phyloP scores from a whole-genome alignment of 345 rosid species.

The Schrenkiella parvula region DNA sequence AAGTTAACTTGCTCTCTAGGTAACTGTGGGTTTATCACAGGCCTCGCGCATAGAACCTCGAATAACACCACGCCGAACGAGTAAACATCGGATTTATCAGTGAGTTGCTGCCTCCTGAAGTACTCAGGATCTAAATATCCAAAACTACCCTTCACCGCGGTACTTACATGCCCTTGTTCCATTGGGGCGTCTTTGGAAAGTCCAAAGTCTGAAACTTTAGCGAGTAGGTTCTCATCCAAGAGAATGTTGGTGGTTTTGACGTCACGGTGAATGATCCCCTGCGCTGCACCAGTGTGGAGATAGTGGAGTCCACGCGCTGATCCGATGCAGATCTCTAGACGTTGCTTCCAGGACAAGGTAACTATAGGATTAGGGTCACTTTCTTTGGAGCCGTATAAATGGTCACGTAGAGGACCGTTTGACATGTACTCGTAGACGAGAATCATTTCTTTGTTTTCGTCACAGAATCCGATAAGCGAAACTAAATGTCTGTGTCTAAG shows the following conservation, averaged over 20 bases:
- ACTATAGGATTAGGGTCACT: conserved; percentile 37
- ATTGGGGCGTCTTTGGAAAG: conserved; percentile 68
- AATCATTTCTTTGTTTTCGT: conserved; percentile 76
- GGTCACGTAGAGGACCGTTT: conserved; percentile 80
- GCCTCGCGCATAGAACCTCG: conserved; percentile 76
- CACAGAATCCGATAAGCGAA: conserved; percentile 74
- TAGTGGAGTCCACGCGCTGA: conserved; percentile 82
- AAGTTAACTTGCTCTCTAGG: conserved; percentile 73
- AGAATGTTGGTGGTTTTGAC: conserved; percentile 87
- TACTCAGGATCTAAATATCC: conserved; percentile 86
- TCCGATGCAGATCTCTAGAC: conserved; percentile 79
- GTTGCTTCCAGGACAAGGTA: conserved; percentile 71
- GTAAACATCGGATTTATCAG: conserved; percentile 85
- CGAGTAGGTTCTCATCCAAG: conserved; percentile 70
- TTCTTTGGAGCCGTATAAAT: conserved; percentile 54
- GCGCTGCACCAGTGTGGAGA: conserved; percentile 74
- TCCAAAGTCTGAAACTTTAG: conserved; percentile 83
- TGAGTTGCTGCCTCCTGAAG: conserved; percentile 77
- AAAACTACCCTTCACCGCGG: conserved; percentile 87
- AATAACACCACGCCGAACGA: conserved; percentile 85
- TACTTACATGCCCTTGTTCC: conserved; percentile 75
- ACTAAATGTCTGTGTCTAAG: conserved; percentile 82
- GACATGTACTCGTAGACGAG: conserved; percentile 88
- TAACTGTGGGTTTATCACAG: conserved; percentile 55
- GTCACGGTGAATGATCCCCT: conserved; percentile 78